Base-by-base conservation (phyloP, 2,329 filamentous ascomycete genomes). In the Clonostachys byssicola region DNA sequence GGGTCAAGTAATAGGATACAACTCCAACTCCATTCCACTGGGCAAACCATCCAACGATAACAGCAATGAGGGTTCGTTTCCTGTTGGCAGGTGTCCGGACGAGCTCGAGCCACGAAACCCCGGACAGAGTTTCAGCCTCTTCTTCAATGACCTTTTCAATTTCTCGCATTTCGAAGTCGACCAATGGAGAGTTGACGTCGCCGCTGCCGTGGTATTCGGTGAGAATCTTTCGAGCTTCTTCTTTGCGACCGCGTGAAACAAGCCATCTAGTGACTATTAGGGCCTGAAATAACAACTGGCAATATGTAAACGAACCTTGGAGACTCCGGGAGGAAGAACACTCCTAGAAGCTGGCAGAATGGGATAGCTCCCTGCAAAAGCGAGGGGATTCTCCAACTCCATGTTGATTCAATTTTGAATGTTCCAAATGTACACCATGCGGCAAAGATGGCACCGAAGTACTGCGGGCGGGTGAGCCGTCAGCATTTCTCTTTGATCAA, bases 371-470 rank as follows among this genome's bases (percentile, higher is more conserved):
- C 63, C 59, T 78, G 74, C 0, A 78, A 54, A 3, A 75, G 56
- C 5, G 64, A 68, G 5, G 73, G 67, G 3, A 68, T 66, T 42
- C 71, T 63, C 75, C 74, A 78, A 6, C 68, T 68, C 72, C 72
- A 76, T 45, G 73, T 65, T 42, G 61, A 72, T 1, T 61, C 49
- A n/a, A 76, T 70, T 10, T 64, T 57, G 35, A 66, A 60, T 0
- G 73, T 77, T 20, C 67, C 73, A 49, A 71, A 73, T 5, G 70
- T 67, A 16, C 74, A 60, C 71, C 71, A 77, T 2, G 47, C 45
- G 3, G 47, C 51, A 18, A 49, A 30, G 20, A 52, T 49, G 13
- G 51, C 36, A 6, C 51, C 51, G 12, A 52, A 39, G 42, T 46
- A 52, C 23, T 30, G 9, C 4, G 23, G 23, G 9, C 9, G 23